phyloP scores from a whole-genome alignment of 129 eudicot species.

The Tagetes erecta region DNA sequence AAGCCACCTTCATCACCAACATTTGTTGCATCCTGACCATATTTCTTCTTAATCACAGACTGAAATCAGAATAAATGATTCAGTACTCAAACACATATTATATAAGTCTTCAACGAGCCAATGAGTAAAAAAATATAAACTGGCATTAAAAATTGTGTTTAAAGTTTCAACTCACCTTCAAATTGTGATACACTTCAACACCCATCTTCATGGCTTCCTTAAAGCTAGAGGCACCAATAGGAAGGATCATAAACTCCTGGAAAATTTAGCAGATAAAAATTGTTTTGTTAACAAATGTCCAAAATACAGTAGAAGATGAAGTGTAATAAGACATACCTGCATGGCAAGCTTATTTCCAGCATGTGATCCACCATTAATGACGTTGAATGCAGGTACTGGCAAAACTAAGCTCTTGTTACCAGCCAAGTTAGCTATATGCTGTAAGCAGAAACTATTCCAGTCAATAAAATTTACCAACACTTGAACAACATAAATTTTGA shows the following conservation, averaged over 20 bases:
- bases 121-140: no score
- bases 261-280: background rate
- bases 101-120: background rate
- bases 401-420: no score
- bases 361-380: no score
- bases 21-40: slow-evolving; percentile 97
- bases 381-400: no score
- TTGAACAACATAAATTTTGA: background rate
- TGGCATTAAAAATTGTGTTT: no score
- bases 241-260: slow-evolving; percentile 98
- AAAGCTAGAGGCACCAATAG: slow-evolving; percentile 82
- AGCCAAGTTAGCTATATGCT: no score
- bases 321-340: no score
- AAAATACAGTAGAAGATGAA: no score
- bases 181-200: slow-evolving; percentile 91
- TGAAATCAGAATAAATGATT: slow-evolving; percentile 36
- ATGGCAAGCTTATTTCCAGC: no score
- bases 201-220: slow-evolving; percentile 99
- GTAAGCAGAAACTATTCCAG: no score
- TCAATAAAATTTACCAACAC: no score
- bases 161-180: slow-evolving; percentile 55
- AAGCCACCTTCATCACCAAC: slow-evolving; percentile 99
- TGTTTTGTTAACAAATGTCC: no score
- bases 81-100: background rate
- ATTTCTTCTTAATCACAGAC: slow-evolving; percentile 94